phyloP scores from a whole-genome alignment of 495 filamentous ascomycete species.

The Penicillium coffeae region DNA sequence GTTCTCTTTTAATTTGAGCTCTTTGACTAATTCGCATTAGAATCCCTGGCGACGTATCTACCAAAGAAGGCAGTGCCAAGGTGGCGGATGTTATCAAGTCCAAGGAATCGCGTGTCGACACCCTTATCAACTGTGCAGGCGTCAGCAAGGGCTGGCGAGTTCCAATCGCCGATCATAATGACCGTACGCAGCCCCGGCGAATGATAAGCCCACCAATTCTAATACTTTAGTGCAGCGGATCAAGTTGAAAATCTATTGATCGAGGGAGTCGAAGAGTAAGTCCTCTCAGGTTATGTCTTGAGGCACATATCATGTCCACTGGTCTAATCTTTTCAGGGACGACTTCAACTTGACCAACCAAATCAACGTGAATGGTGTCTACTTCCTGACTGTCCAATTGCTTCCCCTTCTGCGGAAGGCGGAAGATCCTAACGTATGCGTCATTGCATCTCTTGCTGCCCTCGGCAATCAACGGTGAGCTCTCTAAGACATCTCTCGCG shows the following conservation, averaged over 20 bases:
- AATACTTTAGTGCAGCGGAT: conserved; percentile 6
- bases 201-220: neutral
- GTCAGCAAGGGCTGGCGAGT: conserved; percentile 14
- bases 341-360: conserved; percentile 25
- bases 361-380: conserved; percentile 12
- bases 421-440: conserved; percentile 7
- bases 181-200: conserved; percentile 3
- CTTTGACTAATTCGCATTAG: too few species aligned
- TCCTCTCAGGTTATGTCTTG: too few species aligned
- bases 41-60: conserved; percentile 10
- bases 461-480: conserved; percentile 9
- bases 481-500: neutral
- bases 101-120: conserved; percentile 12
- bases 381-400: conserved; percentile 8
- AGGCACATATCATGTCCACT: too few species aligned
- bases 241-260: conserved; percentile 18
- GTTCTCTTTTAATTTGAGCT: neutral
- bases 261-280: conserved; percentile 16
- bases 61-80: conserved; percentile 10
- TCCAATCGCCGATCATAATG: conserved; percentile 9
- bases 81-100: conserved; percentile 8
- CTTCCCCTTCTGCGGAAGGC: conserved; percentile 7
- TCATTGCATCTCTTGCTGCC: conserved; percentile 12
- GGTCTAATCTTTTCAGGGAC: conserved; percentile 15
- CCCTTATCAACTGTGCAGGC: conserved; percentile 18